Evolutionary conservation across 768 basidiomycete species (phyloP), one percentile per base, ranked within the genome.

Genomic region (Russula virescens): DNA sequence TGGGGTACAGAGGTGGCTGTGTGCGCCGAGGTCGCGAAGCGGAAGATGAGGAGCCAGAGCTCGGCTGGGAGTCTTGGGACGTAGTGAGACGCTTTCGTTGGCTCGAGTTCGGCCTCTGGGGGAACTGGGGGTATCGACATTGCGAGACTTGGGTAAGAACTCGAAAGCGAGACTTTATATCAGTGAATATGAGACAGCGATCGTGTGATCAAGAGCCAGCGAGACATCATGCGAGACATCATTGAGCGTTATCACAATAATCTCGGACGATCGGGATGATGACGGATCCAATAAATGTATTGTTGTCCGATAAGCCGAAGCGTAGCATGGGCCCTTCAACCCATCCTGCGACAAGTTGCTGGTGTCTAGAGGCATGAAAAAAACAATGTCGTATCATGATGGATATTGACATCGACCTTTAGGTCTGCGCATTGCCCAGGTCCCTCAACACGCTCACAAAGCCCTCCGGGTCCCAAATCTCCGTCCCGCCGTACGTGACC

Each of bases 401-500:
- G 9, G 8, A 21, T 16, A 31, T 31, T 8, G 31, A 31, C 28
- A 43, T 14, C 42, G 26, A 6, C 19, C 60, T 10, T 63, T 53
- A 79, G n/a, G 69, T 63, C 63, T 57, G 68, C 26, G 64, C 64
- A 69, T 80, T 83, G 1, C 88, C 88, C 19, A 93, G 75, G 46
- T 77, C 79, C 56, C 84, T 85, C 68, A 98, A 73, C 31, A 88
- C 79, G 35, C 78, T 75, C 21, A 98, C 80, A 71, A 99, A 98
- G 51, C 86, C 85, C 71, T 82, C 85, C 6, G 97, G 97, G 69
- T 93, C 89, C 52, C 97, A 70, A 45, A 99, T 94, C 72, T 98
- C 97, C 19, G 96, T 98, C 21, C 92, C 91, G 19, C 97, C 97
- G 72, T 99, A 99, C 40, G 91, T 89, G 49, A 98, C 84, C 65